A percentile compares a stretch with the other conserved stretches of the same genome.
These are phyloP conservation scores for Ophiostoma fasciatum DNA, from an alignment of 2,329 filamentous ascomycete species.

Conservation along the genomic window DNA sequence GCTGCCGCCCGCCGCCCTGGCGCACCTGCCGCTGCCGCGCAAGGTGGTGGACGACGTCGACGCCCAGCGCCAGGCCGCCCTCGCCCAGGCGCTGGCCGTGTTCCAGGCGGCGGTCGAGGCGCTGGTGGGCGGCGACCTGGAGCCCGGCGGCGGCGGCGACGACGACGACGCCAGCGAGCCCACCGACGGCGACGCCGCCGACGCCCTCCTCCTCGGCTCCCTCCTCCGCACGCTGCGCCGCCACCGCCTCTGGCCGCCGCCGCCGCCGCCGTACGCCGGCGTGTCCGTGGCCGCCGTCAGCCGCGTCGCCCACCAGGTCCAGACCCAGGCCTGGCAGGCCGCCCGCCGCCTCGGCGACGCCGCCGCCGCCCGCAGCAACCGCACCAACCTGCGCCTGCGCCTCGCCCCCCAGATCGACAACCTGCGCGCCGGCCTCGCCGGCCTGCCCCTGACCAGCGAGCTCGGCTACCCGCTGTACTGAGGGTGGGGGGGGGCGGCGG, in stretches of 20 bases:
- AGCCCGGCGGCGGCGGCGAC: neutral
- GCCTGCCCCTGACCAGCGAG: slow-evolving; percentile 17
- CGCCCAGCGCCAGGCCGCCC: slow-evolving; percentile 14
- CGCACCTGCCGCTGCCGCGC: slow-evolving; percentile 16
- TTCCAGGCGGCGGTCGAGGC: slow-evolving; percentile 14
- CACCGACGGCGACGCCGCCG: slow-evolving; percentile 12
- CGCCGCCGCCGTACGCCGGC: slow-evolving; percentile 13
- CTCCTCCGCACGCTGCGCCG: slow-evolving; percentile 17
- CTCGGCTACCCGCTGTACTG: slow-evolving; percentile 16
- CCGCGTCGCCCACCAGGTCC: slow-evolving; percentile 12
- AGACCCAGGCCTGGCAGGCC: slow-evolving; percentile 12
- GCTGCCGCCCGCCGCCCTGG: slow-evolving; percentile 12
- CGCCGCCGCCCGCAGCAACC: slow-evolving; percentile 4
- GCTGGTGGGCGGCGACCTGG: slow-evolving; percentile 10
- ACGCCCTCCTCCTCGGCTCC: slow-evolving; percentile 17
- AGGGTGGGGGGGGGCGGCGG: neutral
- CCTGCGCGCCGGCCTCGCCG: slow-evolving; percentile 13
- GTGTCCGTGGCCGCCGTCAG: slow-evolving; percentile 15
- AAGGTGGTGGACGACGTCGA: slow-evolving; percentile 18
- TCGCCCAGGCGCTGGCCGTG: slow-evolving; percentile 12
- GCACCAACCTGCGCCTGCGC: slow-evolving; percentile 7
- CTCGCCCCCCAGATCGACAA: slow-evolving; percentile 10
- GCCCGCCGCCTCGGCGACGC: slow-evolving; percentile 5
- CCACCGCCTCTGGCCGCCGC: slow-evolving; percentile 13
- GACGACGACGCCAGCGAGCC: slow-evolving; percentile 3